Evolutionary conservation across 2,329 filamentous ascomycete genomes (phyloP), one percentile per base, ranked within the genome.

Genomic region (Ophiostoma sp.): DNA sequence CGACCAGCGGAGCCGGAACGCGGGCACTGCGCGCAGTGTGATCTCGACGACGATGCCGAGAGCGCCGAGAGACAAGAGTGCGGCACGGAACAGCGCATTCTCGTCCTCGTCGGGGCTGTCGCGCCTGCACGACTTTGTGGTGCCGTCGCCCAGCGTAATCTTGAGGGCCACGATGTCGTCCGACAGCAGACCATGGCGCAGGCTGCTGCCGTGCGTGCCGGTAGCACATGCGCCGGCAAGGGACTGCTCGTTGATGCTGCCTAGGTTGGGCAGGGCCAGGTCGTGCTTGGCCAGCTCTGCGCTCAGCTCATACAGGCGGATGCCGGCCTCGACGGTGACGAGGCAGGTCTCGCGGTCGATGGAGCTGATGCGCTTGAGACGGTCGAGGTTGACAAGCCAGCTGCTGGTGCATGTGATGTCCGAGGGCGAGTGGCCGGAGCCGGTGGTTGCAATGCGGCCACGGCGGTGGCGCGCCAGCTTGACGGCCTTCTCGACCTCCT

Each of bases 381-480:
- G 85, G 82, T 99, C 95, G 72, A 99, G 87, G 78, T 97, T 98
- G 75, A 98, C 83, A 77, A 97, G 89, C 95, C 95, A 98, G 73
- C 91, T 92, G 20, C 92, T 95, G 5, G 94, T 96, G 80, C 93
- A 96, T 4, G 94, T 98, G 62, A 99, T 82, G 76, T 94, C 90
- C 73, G 91, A 96, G 8, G 94, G 95, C 69, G 94, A 97, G 82
- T 99, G 94, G 70, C 89, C 93, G 76, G 91, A 94, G 72, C 95
- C 94, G n/a, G 94, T 90, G 6, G 91, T 91, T 48, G 94, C 90
- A 71, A 99, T 82, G 72, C 93, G 90, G 66, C 92, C 89, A 60
- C 93, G 88, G 79, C 91, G 95, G 80, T 84, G 86, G 71, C 91
- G 89, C 6, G 95, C 95, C 31, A 97, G 86, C 60, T 85, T 89